These are phyloP conservation scores for Pichiaceae sp. DNA, from an alignment of 1,139 yeast species.

Conservation along the genomic window DNA sequence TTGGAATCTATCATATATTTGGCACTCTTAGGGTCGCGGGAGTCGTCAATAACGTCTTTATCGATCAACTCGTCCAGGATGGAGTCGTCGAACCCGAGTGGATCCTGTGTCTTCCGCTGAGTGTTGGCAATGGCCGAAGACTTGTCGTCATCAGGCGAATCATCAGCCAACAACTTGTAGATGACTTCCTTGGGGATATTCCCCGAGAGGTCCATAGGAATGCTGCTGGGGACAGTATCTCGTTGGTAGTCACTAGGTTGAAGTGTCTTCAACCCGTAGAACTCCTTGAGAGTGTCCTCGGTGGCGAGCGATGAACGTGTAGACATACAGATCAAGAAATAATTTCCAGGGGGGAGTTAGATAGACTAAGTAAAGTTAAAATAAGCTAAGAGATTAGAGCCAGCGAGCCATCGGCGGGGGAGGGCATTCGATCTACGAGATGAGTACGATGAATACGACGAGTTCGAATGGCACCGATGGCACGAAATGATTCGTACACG, in stretches of 20 bases:
- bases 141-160: conserved; percentile 11
- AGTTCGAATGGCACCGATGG: too few species aligned
- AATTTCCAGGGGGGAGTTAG: conserved; percentile 1
- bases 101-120: conserved; percentile 31
- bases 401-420: too few species aligned
- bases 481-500: too few species aligned
- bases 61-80: conserved; percentile 36
- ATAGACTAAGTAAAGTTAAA: too few species aligned
- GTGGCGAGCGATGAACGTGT: background rate
- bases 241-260: conserved; percentile 31
- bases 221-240: conserved; percentile 23
- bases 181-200: conserved; percentile 26
- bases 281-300: conserved; percentile 24
- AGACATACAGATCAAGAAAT: too few species aligned
- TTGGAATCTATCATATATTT: conserved; percentile 66
- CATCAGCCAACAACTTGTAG: conserved; percentile 26
- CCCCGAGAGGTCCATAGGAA: conserved; percentile 16
- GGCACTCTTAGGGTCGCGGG: conserved; percentile 32
- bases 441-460: too few species aligned
- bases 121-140: conserved; percentile 8
- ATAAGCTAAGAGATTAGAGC: too few species aligned
- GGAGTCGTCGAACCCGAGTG: conserved; percentile 43
- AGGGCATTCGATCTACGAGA: too few species aligned
- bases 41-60: conserved; percentile 30
- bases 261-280: conserved; percentile 33